Percentiles rank a stretch among this genome's conserved stretches.
phyloP scores from a whole-genome alignment of 2,329 filamentous ascomycete genomes.

The Neodidymelliopsis sp. region DNA sequence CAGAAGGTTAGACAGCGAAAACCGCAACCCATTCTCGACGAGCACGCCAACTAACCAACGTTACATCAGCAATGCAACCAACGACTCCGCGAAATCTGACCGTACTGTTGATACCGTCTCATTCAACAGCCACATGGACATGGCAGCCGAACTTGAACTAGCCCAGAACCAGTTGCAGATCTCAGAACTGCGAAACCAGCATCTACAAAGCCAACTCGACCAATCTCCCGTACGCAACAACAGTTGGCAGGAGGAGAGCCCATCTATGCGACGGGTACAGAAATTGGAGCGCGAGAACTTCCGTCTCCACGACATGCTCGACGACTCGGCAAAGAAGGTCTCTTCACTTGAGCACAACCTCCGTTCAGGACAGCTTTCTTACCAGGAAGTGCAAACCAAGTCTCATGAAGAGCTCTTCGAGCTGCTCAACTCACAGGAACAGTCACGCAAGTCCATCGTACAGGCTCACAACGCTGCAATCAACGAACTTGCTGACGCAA shows the following conservation, averaged over 20 bases:
- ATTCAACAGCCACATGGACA: slow-evolving; percentile 88
- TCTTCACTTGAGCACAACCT: slow-evolving; percentile 88
- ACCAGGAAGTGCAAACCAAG: slow-evolving; percentile 90
- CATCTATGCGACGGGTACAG: slow-evolving; percentile 80
- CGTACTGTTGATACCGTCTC: slow-evolving; percentile 82
- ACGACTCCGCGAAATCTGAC: slow-evolving; percentile 85
- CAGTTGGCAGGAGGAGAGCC: slow-evolving; percentile 73
- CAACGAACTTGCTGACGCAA: slow-evolving; percentile 84
- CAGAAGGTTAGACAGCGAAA: slow-evolving; percentile 67
- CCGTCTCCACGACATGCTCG: slow-evolving; percentile 90
- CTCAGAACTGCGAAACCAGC: slow-evolving; percentile 92
- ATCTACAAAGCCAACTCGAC: slow-evolving; percentile 87
- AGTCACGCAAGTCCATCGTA: slow-evolving; percentile 81
- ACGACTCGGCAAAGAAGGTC: slow-evolving; percentile 92
- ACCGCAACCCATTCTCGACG: slow-evolving; percentile 70
- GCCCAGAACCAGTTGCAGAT: slow-evolving; percentile 94
- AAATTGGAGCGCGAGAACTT: slow-evolving; percentile 93
- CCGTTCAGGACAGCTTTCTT: slow-evolving; percentile 82
- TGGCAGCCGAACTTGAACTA: slow-evolving; percentile 89
- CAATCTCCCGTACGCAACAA: slow-evolving; percentile 69
- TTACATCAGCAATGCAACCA: slow-evolving; percentile 69
- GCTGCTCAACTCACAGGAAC: slow-evolving; percentile 90
- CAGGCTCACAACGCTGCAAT: slow-evolving; percentile 86
- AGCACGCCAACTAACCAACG: slow-evolving; percentile 78
- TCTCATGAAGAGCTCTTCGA: slow-evolving; percentile 95